Base-by-base conservation (phyloP, 805 yeast species). In the Lipomyces kockii region DNA sequence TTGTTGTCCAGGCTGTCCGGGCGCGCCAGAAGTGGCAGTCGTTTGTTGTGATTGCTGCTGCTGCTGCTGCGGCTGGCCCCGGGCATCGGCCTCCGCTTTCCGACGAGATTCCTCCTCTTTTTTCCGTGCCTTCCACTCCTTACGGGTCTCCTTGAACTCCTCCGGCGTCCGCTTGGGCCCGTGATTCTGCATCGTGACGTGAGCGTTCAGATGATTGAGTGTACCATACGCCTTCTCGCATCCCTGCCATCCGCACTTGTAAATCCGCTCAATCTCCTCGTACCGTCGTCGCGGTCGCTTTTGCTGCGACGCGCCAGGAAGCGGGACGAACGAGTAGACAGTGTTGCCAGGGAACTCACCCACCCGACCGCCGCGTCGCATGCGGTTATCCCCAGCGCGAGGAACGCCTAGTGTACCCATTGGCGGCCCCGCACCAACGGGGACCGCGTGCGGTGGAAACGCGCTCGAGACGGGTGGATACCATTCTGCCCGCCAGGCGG, bases 221-320 rank as follows among this genome's bases (percentile, higher is more conserved):
- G 89, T 86, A 14, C 89, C 89, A 72, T 86, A 86, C 8, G 85
- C 83, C 76, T 86, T 86, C 7, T 79, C 76, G 67, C 89, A 86
- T 11, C 79, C 79, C 32, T 77, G 76, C 70, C 74, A 82, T 62
- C 79, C 84, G 74, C 89, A 86, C 27, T 77, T 78, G 74, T 86
- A 86, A 3, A 85, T 71, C 58, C 89, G 80, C 67, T 84, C 87
- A 73, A 86, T 84, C 73, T 86, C 88, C 63, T 83, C 82, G 60
- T 83, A 85, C 65, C 82, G 83, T 61, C 88, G 79, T 67, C 89
- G 79, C 20, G 85, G 86, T 58, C 89, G 80, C 71, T 83, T 83
- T 74, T 63, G 73, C 67, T 73, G 77, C 39, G 65, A 65, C 2
- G 73, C 62, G 3, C 75, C 76, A 2, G 75, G 76, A 37, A 76